A percentile compares a stretch with the other conserved stretches of the same genome.
Evolutionary conservation across 169 alveolate species (phyloP).

Genomic region (Plasmodium cynomolgi): DNA sequence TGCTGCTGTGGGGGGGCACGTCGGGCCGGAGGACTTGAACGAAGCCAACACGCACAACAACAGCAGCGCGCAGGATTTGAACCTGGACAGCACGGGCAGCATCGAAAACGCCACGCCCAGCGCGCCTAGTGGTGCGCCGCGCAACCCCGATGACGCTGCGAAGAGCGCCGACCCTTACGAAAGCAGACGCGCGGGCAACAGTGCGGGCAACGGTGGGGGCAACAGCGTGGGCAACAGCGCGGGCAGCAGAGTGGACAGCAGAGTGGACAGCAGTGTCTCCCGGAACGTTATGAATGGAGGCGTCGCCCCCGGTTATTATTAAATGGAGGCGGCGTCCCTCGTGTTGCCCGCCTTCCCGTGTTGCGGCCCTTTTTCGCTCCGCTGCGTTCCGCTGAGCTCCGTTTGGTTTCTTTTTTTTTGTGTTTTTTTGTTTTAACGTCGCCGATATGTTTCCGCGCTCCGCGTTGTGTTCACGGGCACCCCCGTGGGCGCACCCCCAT

Average conservation of each 20-base stretch:
- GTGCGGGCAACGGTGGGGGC: background rate
- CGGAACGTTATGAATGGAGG: background rate
- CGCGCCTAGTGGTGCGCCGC: background rate
- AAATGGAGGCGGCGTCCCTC: background rate
- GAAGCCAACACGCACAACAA: background rate
- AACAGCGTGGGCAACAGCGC: background rate
- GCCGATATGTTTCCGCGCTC: background rate
- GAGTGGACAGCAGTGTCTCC: background rate
- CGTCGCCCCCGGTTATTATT: background rate
- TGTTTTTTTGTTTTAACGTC: background rate
- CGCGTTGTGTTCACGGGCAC: background rate
- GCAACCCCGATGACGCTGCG: background rate
- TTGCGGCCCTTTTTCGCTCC: background rate
- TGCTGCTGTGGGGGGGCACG: background rate
- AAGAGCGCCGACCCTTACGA: background rate
- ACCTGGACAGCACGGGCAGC: constrained; percentile 4
- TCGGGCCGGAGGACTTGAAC: background rate
- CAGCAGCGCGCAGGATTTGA: background rate
- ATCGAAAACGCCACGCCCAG: background rate
- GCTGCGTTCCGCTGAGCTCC: background rate
- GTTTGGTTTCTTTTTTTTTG: background rate
- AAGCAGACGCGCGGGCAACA: background rate
- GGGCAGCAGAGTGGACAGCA: background rate
- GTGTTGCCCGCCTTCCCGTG: background rate
- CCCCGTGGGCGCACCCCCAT: background rate